These are phyloP conservation scores for Diplodia scrobiculata DNA, from an alignment of 2,329 filamentous ascomycete genomes.

Conservation along the genomic window DNA sequence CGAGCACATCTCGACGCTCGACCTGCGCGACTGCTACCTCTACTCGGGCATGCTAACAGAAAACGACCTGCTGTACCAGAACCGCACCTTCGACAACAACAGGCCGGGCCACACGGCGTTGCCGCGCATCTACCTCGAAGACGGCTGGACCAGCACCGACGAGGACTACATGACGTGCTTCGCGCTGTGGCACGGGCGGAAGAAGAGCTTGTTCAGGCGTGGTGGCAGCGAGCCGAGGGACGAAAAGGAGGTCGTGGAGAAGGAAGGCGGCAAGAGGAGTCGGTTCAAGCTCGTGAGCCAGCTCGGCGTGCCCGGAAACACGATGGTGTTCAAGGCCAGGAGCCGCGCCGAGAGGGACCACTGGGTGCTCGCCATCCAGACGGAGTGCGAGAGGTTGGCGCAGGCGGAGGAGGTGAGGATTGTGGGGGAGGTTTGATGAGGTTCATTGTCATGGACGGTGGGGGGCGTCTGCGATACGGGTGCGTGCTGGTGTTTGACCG, in stretches of 20 bases:
- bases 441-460: background rate
- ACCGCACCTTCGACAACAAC: slow-evolving; percentile 65
- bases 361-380: slow-evolving; percentile 67
- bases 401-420: slow-evolving; percentile 52
- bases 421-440: background rate
- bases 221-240: slow-evolving; percentile 36
- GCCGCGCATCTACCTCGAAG: slow-evolving; percentile 62
- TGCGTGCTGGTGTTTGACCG: background rate
- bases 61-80: slow-evolving; percentile 64
- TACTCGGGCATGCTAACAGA: slow-evolving; percentile 65
- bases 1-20: slow-evolving; percentile 60
- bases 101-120: slow-evolving; percentile 61
- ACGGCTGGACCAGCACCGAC: slow-evolving; percentile 63
- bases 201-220: slow-evolving; percentile 58
- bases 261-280: slow-evolving; percentile 33
- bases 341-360: slow-evolving; percentile 67
- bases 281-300: slow-evolving; percentile 62
- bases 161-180: slow-evolving; percentile 69
- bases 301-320: slow-evolving; percentile 62
- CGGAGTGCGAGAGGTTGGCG: slow-evolving; percentile 65
- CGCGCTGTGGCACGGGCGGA: slow-evolving; percentile 65
- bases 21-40: slow-evolving; percentile 65
- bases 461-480: background rate
- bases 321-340: slow-evolving; percentile 66
- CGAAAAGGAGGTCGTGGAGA: slow-evolving; percentile 13